A percentile compares a stretch with the other conserved stretches of the same genome.
phyloP scores from a whole-genome alignment of 805 yeast genomes.

The Yarrowia osloensis region DNA sequence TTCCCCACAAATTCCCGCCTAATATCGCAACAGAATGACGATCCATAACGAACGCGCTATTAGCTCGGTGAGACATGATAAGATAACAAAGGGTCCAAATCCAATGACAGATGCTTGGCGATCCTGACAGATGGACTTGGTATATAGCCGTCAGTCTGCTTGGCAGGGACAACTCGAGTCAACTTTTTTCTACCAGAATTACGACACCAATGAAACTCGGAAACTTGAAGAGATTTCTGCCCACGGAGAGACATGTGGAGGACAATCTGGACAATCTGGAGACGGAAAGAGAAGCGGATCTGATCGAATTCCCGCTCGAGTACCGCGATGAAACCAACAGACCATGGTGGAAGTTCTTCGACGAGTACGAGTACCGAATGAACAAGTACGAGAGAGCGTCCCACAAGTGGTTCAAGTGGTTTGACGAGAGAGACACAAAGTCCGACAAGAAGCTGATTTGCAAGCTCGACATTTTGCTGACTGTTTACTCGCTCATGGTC shows the following conservation, averaged over 20 bases:
- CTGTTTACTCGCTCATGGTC: conserved; percentile 57
- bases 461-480: conserved; percentile 57
- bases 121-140: not conserved
- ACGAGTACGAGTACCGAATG: conserved; percentile 43
- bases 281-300: not conserved
- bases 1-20: too few species aligned
- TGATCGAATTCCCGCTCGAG: not conserved
- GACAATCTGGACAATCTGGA: not conserved
- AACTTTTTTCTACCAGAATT: too few species aligned
- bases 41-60: too few species aligned
- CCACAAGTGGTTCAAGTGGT: conserved; percentile 50
- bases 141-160: not conserved
- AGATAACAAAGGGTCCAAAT: not conserved
- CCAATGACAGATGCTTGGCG: not conserved
- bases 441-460: conserved; percentile 50
- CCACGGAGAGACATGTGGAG: conserved; percentile 1
- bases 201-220: not conserved
- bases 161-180: too few species aligned
- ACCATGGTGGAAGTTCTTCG: conserved; percentile 32
- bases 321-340: conserved; percentile 1
- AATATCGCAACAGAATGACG: too few species aligned
- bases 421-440: conserved; percentile 51
- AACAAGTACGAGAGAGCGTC: conserved; percentile 3
- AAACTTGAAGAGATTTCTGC: not conserved
- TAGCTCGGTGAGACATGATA: too few species aligned